A percentile compares a stretch with the other conserved stretches of the same genome.
Conservation (phyloP, 257 asterid genomes). For the Scutellaria galericulata region DNA sequence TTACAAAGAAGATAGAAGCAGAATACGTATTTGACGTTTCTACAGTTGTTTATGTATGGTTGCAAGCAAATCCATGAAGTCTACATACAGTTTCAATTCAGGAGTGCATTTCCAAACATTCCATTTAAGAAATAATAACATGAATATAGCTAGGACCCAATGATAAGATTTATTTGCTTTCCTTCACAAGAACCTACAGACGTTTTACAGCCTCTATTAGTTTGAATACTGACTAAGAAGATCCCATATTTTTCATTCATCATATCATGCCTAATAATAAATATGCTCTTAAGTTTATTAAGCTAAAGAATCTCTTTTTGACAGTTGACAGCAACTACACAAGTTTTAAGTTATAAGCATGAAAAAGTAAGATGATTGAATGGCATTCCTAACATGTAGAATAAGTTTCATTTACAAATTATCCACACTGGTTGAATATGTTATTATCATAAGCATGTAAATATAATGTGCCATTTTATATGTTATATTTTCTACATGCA, state of each 20-base stretch:
- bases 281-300: not conserved
- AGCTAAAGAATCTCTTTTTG: not conserved
- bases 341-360: not conserved
- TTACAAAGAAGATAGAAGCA: slow-evolving; percentile 16
- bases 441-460: not conserved
- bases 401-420: not conserved
- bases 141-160: slow-evolving; percentile 14
- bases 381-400: no score
- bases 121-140: not conserved
- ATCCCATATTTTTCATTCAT: not conserved
- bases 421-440: not conserved
- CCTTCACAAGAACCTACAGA: slow-evolving; percentile 26
- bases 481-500: slow-evolving; percentile 24
- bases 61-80: slow-evolving; percentile 5
- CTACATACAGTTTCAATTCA: slow-evolving; percentile 9
- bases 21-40: not conserved
- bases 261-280: not conserved
- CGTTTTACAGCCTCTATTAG: not conserved
- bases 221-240: not conserved
- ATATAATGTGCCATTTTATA: not conserved
- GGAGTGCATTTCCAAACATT: slow-evolving; percentile 14
- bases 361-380: not conserved
- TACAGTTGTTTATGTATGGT: not conserved
- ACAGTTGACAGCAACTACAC: not conserved
- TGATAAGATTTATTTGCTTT: not conserved